Conservation (phyloP, 345 rosid genomes). For the Populus ilicifolia region DNA sequence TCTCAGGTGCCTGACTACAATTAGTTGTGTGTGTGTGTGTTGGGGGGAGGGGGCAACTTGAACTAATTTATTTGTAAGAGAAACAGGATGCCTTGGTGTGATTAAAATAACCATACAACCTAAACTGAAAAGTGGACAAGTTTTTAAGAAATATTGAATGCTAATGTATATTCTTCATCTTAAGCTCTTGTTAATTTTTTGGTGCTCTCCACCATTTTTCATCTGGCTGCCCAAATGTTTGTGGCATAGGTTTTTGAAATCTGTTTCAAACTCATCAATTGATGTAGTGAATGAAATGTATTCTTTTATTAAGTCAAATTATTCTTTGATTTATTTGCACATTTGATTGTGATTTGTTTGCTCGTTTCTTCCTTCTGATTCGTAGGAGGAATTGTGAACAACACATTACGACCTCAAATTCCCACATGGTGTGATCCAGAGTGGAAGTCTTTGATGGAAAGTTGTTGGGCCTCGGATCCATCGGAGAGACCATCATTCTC, state of each 20-base stretch:
- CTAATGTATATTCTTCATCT: not conserved
- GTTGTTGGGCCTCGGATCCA: conserved; percentile 88
- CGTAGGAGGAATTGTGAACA: conserved; percentile 93
- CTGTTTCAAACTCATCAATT: not conserved
- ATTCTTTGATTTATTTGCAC: not conserved
- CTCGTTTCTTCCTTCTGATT: conserved; percentile 1
- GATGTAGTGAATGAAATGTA: not conserved
- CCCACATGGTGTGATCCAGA: conserved; percentile 99
- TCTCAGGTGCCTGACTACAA: not conserved
- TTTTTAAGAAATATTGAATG: not conserved
- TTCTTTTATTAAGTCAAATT: not conserved
- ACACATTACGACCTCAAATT: conserved; percentile 81
- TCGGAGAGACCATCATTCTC: conserved; percentile 89
- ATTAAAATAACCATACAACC: not conserved
- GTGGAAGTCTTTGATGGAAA: conserved; percentile 90
- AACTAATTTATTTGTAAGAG: not conserved
- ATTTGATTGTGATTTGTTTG: not conserved
- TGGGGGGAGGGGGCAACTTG: not conserved
- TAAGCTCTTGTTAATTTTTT: not conserved
- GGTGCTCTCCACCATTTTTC: not conserved
- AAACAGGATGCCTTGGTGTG: not conserved
- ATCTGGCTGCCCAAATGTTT: not conserved
- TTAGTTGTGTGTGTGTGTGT: not conserved
- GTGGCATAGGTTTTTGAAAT: not conserved
- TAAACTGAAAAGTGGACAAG: not conserved